Evolutionary conservation across 2,329 filamentous ascomycete species (phyloP), one percentile per base, ranked within the genome.

Genomic region (Xylaria sp.): DNA sequence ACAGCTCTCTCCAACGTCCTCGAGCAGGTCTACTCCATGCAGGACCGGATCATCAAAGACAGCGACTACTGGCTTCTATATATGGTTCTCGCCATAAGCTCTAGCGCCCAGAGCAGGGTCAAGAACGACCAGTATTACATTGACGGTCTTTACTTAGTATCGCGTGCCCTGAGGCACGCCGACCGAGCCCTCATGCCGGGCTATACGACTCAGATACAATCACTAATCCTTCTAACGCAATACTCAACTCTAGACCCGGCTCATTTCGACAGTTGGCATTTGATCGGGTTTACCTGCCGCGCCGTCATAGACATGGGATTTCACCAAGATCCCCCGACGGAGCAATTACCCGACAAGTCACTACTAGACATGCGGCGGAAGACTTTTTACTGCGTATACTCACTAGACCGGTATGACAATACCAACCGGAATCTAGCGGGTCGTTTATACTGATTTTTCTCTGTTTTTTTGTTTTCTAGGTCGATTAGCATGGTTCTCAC

Each of bases 241-340:
- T 98, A 97, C 78, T 91, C 95, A 2, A 92, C 96, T 83, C 85
- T 97, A 58, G 94, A 98, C 74, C 94, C 95, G 1, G 88, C 90
- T 50, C 93, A 97, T 77, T 98, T 97, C 76, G 94, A 97, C 76
- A 93, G 92, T 74, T 98, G 96, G 94, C 94, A 96, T 71, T 81
- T 98, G 69, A 92, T 98, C 64, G 96, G 95, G 6, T 94, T 96
- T 78, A 94, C 95, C 6, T 93, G 93, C 48, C 89, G 95, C 66
- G 93, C 94, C 5, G 90, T 95, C 76, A 88, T 98, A 24, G 96
- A 99, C 81, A 82, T 98, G 34, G 96, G 96, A 7, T 90, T 97
- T 66, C 96, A 98, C 79, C 95, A 98, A 80, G 95, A 98, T 73
- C 93, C 94, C 2, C 91, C 92, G 0, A 85, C 87, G 65, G 90